Evolutionary conservation across 305 asterid genomes (phyloP), one percentile per base, ranked within the genome.

Genomic region (Fraxinus albicans): DNA sequence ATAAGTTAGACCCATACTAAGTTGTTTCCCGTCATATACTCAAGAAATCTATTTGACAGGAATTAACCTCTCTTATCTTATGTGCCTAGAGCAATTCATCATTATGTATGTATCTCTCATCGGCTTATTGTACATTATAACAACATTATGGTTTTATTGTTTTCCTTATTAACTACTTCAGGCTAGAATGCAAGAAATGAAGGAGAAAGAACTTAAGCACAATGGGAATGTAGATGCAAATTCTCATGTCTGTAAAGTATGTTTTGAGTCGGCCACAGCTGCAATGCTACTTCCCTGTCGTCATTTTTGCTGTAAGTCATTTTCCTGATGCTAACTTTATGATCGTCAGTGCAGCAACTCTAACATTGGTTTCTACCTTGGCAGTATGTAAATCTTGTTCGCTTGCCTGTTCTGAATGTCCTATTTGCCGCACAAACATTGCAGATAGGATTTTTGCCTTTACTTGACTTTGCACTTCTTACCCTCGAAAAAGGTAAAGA

Each of bases 201-300:
- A 92, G 87, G 97, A 90, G 84, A 96, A 96, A 91, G 98, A 96
- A 84, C 97, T 88, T 67, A 88, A 83, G 82, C 89, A 87, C 87
- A 60, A 78, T 84, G 94, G 95, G 86, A 94, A 91, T 81, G 98
- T 92, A 80, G 97, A 96, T 86, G 84, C 88, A 82, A 93, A 92
- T 87, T 93, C 97, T 80, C 98, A 92, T 79, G 91, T 86, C 40
- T 96, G 99, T 88, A 94, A 96, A 94, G 95, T 96, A 78, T 96
- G 99, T 85, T 96, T 96, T 72, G 99, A 96, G 90, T 94, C 97
- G 31, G 88, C 97, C 73, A 85, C 98, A 77, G 92, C 98, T 80
- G 92, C 97, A 8, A 96, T 96, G 99, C 98, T 96, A 84, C 98
- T 96, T 65, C 98, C 99, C 25, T 96, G 99, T 90, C 98, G 98